Conservation (phyloP, 1,139 yeast species). For the Blastobotrys malaysiensis region DNA sequence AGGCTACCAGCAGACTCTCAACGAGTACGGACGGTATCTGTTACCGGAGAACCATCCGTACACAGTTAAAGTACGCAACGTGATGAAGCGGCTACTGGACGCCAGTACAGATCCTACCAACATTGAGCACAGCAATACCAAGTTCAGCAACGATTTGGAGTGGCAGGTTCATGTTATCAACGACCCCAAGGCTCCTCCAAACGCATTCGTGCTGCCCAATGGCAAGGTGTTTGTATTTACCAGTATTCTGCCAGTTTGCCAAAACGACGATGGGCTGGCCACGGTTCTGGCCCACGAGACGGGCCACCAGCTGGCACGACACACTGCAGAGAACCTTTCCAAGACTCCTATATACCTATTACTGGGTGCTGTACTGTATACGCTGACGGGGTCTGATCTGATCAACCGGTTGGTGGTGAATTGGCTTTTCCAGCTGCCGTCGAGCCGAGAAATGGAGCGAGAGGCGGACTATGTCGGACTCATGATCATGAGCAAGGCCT, state of each 20-base stretch:
- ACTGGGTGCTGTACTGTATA: conserved; percentile 46
- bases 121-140: conserved; percentile 18
- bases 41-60: conserved; percentile 38
- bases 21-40: conserved; percentile 30
- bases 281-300: conserved; percentile 90
- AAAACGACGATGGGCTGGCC: conserved; percentile 84
- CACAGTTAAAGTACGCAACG: conserved; percentile 47
- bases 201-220: conserved; percentile 93
- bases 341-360: conserved; percentile 43
- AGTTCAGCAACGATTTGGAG: conserved; percentile 33
- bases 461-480: conserved; percentile 96
- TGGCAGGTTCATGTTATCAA: conserved; percentile 85
- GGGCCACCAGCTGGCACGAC: conserved; percentile 91
- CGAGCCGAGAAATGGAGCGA: conserved; percentile 87
- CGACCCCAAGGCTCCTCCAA: conserved; percentile 70
- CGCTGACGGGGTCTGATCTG: conserved; percentile 47
- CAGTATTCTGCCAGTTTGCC: conserved; percentile 71
- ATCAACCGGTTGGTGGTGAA: conserved; percentile 53
- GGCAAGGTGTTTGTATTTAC: conserved; percentile 91
- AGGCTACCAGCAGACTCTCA: conserved; percentile 57
- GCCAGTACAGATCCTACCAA: conserved; percentile 22
- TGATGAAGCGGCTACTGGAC: conserved; percentile 58
- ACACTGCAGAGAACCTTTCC: conserved; percentile 71
- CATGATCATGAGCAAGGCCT: conserved; percentile 84
- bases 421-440: conserved; percentile 67